phyloP scores from a whole-genome alignment of 495 filamentous ascomycete species.

The Neurospora sp. region DNA sequence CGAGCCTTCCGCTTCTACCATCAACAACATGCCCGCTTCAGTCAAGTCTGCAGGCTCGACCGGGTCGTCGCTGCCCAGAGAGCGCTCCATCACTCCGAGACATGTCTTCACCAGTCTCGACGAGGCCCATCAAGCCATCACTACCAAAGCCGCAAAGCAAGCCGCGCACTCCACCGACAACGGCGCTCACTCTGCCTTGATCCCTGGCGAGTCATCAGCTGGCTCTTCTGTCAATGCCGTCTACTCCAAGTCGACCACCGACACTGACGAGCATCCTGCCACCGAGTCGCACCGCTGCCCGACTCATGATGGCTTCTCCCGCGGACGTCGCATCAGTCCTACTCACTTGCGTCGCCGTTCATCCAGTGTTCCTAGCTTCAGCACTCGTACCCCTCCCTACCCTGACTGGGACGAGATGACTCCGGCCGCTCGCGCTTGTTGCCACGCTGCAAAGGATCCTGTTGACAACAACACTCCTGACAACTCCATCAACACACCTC shows the following conservation, averaged over 20 bases:
- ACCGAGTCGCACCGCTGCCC: neutral
- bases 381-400: neutral
- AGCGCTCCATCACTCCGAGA: slow-evolving; percentile 12
- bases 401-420: neutral
- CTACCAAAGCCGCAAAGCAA: slow-evolving; percentile 4
- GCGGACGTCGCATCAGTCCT: slow-evolving; percentile 7
- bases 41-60: neutral
- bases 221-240: slow-evolving; percentile 3
- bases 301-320: neutral
- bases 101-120: slow-evolving; percentile 15
- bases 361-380: neutral
- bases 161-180: neutral
- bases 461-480: neutral
- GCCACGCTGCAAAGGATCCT: neutral
- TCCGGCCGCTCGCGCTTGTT: neutral
- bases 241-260: neutral
- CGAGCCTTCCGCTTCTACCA: neutral
- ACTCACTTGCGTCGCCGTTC: neutral
- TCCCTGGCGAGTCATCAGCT: slow-evolving; percentile 1
- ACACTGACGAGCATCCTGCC: slow-evolving; percentile 1
- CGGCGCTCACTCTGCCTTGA: neutral
- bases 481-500: neutral
- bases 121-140: slow-evolving; percentile 21
- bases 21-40: neutral
- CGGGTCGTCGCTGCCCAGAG: neutral